Conservation (phyloP, 768 basidiomycete species). For the Suillus sp. region DNA sequence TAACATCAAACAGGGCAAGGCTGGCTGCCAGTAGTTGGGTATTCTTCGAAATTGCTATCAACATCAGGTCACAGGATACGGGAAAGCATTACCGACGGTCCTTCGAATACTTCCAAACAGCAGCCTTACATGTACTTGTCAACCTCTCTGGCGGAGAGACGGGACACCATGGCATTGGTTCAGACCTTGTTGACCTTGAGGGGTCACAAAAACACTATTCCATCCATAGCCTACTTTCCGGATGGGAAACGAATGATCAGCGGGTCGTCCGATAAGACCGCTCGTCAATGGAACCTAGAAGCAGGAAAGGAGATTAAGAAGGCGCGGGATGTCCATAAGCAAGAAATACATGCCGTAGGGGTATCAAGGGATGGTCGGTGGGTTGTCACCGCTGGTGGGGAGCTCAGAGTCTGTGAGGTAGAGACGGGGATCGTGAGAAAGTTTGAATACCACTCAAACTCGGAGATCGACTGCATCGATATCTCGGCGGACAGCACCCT, state of each 20-base stretch:
- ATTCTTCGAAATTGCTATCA: not conserved
- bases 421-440: not conserved
- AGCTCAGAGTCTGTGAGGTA: not conserved
- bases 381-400: not conserved
- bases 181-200: not conserved
- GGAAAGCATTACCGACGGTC: not conserved
- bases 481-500: not conserved
- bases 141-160: not conserved
- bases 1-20: not conserved
- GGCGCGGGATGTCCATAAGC: not conserved
- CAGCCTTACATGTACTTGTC: too few species aligned
- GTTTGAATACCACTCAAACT: not conserved
- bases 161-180: too few species aligned
- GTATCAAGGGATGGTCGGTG: constrained; percentile 3
- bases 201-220: not conserved
- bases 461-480: not conserved
- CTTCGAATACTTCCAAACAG: not conserved
- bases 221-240: not conserved
- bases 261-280: not conserved
- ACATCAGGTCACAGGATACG: not conserved
- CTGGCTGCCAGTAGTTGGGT: not conserved
- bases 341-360: not conserved
- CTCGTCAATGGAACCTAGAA: not conserved
- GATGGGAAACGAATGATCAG: not conserved
- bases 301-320: not conserved